A percentile compares a stretch with the other conserved stretches of the same genome.
These are phyloP conservation scores for Kalanchoe fedtschenkoi DNA, from an alignment of 164 flowering plant species.

Conservation along the genomic window DNA sequence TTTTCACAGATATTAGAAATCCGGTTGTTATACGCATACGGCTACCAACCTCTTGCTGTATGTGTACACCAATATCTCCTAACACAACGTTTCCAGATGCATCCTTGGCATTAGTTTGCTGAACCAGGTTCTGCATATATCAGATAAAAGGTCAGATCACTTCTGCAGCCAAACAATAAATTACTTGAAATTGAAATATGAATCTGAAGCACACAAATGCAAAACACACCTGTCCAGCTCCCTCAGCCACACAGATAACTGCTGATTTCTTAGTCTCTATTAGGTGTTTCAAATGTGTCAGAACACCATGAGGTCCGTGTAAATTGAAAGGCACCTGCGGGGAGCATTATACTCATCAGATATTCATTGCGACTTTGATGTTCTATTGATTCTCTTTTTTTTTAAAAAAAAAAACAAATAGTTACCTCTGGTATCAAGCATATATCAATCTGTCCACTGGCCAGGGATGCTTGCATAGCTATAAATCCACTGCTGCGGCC, in stretches of 20 bases:
- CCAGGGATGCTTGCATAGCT: conserved; percentile 88
- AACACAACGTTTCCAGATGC: conserved; percentile 74
- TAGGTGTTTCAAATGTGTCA: conserved; percentile 47
- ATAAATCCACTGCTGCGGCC: conserved; percentile 94
- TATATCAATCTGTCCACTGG: conserved; percentile 89
- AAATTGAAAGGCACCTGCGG: conserved; percentile 61
- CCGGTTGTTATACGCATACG: too few species aligned
- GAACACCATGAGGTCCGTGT: conserved; percentile 73
- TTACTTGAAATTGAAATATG: too few species aligned
- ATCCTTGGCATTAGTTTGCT: conserved; percentile 75
- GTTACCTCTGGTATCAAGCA: conserved; percentile 85
- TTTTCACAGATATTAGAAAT: too few species aligned
- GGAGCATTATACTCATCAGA: background rate
- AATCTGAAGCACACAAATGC: too few species aligned
- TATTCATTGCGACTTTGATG: background rate
- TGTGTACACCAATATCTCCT: conserved; percentile 81
- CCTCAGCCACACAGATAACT: conserved; percentile 88
- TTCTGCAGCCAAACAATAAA: background rate
- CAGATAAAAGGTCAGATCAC: background rate
- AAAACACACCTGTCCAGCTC: conserved; percentile 73
- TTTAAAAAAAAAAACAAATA: background rate
- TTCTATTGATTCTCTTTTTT: too few species aligned
- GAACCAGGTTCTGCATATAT: conserved; percentile 47
- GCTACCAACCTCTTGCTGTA: conserved; percentile 74
- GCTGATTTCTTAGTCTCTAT: conserved; percentile 82